Evolutionary conservation across 108 stramenopile genomes (phyloP), one percentile per base, ranked within the genome.

Genomic region (Skeletonema menzelii): DNA sequence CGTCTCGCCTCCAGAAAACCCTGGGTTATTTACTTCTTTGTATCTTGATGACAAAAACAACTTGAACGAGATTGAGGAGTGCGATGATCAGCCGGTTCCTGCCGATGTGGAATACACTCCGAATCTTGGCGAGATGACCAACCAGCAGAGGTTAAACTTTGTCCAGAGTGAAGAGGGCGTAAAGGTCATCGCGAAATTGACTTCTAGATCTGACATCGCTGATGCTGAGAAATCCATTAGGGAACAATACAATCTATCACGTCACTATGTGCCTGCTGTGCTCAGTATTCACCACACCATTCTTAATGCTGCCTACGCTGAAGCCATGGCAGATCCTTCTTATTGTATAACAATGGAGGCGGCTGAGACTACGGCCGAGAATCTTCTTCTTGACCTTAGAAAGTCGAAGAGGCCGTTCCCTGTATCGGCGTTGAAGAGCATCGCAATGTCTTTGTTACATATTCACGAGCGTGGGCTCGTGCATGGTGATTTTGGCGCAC

Each of bases 311-410:
- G 89, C 91, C 8, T 94, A 94, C 56, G 86, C 93, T 11, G 93
- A 94, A 74, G 93, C 93, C 26, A 94, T 94, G 93, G 93, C 91
- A 1, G 93, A 94, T 37, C 93, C 93, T 40, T 91, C 91, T 1
- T 94, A 92, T 68, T 94, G 93, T 59, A 92, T 94, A 53, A 94
- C 93, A 2, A 94, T 94, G 91, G 91, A 94, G 68, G 93, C 87
- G 62, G 93, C 93, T 15, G 93, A 94, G 31, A 92, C 87, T 12
- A 94, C 93, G 19, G 91, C 91, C 13, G 93, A 94, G 79, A 94
- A 94, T 73, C 72, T 94, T 26, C 86, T 94, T 76, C 67, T 94
- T 2, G 93, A 94, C 63, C 73, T 89, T 64, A 68, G 89, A 12
- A 91, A 82, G 56, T 72, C 77, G 40, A 84, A 85, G 19, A 88